Base-by-base conservation (phyloP, 192 early-diverging fungal genomes). In the Hyaloraphidium curvatum region DNA sequence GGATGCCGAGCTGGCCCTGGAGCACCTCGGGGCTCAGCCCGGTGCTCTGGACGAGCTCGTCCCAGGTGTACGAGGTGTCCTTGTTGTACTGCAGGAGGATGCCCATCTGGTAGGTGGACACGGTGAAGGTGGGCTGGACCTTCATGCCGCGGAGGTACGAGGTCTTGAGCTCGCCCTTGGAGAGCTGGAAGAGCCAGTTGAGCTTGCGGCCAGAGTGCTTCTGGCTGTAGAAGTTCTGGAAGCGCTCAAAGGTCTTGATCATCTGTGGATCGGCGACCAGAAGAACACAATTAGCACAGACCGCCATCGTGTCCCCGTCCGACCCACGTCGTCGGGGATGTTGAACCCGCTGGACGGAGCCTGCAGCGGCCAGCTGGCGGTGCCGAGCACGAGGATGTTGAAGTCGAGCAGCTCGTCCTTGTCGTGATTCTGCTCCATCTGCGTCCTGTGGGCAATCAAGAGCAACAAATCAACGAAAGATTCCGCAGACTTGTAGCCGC, bases 121-220 rank as follows among this genome's bases (percentile, higher is more conserved):
- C 79, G 66, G 74, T 67, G 67, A 87, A 79, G 0, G 82, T 79
- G 63, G 82, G 86, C 0, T 80, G 76, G 3, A 77, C 67, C 53
- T 87, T 91, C 51, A 61, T 76, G 13, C 60, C 65, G 60, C 84
- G 87, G 29, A 80, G 66, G 62, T 87, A 91, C 58, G 79, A 83
- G n/a, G 89, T 81, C 62, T 88, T 88, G 39, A 97, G 63, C 61
- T 98, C 95, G 19, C 82, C 95, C 59, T 86, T 87, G 22, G 79
- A 82, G 26, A 88, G 62, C 60, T 91, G 81, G 72, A 89, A 91
- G 31, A 94, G 70, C 91, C 91, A 96, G 64, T 87, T 91, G 51
- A 98, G 67, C 61, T 89, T 88, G 31, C 89, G 80, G 1, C 86
- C 87, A 28, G 74, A 77, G 59, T 91, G 84, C 72, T 92, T 87